Evolutionary conservation across 164 flowering plant species (phyloP), one percentile per base, ranked within the genome.

Genomic region (Aristolochia fimbriata): DNA sequence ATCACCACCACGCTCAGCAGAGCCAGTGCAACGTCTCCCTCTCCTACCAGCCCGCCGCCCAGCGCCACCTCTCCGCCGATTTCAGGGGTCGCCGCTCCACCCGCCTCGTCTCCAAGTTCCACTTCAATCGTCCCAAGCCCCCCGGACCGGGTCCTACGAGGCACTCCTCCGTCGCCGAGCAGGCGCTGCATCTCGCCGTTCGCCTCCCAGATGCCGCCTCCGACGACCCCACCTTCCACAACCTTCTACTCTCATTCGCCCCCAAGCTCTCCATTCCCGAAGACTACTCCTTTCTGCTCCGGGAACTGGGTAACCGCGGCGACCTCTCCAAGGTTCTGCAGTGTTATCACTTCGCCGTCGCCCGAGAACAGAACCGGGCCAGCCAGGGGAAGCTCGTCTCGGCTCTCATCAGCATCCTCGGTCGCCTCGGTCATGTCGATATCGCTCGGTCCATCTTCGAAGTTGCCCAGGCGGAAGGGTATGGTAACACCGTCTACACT

Each of bases 11-110:
- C 57, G 65, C 55, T 46, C 71, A 58, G 23, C 73, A 64, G 59
- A 56, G 61, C 63, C 77, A 56, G 17, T 68, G 68, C 27, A 66
- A 64, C 54, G 65, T 49, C 45, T 72, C 33, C 80, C 74, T 80
- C 68, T 53, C 80, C 30, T 61, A 66, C 77, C 62, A 70, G 17
- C 69, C 79, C 62, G 52, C 78, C 60, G 49, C 71, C 67, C 45
- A 71, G 55, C 54, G 84, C 17, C 77, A 80, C 11, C 89, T 88
- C 30, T 69, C 77, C 12, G 46, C 81, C 15, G 89, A 85, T 21
- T 94, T 94, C 76, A 77, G 89, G 27, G 96, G 96, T 47, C 83
- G 88, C 24, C 75, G 92, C 13, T 91, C 99, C 16, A 94, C 99
- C 57, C 86, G 99, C 0, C 80, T 82, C 62, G 91, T 86, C 53